Base-by-base conservation (phyloP, 129 eudicot species). In the Daucus carota region DNA sequence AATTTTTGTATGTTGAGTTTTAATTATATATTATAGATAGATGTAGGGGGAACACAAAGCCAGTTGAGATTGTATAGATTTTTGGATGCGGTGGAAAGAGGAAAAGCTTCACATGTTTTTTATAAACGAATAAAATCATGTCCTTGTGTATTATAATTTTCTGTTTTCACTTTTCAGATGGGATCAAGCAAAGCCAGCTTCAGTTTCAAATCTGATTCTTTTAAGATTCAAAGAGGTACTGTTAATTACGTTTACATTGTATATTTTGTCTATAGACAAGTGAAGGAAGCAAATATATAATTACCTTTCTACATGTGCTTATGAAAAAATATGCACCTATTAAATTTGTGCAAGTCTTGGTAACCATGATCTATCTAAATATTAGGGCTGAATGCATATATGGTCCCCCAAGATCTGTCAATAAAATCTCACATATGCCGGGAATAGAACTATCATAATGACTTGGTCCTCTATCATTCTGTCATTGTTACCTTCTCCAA, bases 121-220 rank as follows among this genome's bases (percentile, higher is more conserved):
- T n/a, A 54, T 54, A 1, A 6, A 26, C 63, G n/a, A 1, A 54
- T n/a, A 8, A 2, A 62, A 29, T 22, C n/a, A 31, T 44, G 22
- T 80, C 70, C 24, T 24, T 75, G 78, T 86, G 73, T 70, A 79
- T 74, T 41, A 17, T 31, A 65, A 28, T 72, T 67, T 33, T 22
- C 14, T 20, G 54, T 78, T 70, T 72, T 77, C 22, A 20, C 31
- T 31, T 77, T 66, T 66, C 85, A 94, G 99, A 83, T 94, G 99
- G 99, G 96, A 94, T 83, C 52, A 60, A 66, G 72, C 92, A 68
- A 94, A 91, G 85, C 92, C 96, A 20, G 99, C 99, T 77, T 87
- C 96, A 36, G 89, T 89, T 33, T 80, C 92, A 40, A 94, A 94
- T 83, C 80, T 94, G 47, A 82, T 94, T 78, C 97, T 94, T 73